Percentiles rank a stretch among this genome's conserved stretches.
phyloP scores from a whole-genome alignment of 2,329 filamentous ascomycete genomes.

The Claviceps paspali region DNA sequence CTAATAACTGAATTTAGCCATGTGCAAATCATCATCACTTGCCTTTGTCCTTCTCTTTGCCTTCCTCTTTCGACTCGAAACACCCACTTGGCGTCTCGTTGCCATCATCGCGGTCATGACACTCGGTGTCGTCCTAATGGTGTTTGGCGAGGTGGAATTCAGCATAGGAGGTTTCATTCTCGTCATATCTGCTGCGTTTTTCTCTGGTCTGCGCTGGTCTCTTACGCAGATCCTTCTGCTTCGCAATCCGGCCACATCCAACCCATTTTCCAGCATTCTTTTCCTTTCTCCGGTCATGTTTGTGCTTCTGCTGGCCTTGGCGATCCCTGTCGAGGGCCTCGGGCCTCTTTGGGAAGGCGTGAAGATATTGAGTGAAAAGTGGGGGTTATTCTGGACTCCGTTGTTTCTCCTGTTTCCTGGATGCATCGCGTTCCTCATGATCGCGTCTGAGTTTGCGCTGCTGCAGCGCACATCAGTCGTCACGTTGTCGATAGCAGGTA shows the following conservation, averaged over 20 bases:
- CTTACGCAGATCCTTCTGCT: constrained; percentile 93
- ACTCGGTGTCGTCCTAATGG: constrained; percentile 90
- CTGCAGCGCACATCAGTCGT: constrained; percentile 92
- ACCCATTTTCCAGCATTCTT: constrained; percentile 94
- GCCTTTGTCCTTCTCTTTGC: constrained; percentile 93
- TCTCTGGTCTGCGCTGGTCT: constrained; percentile 95
- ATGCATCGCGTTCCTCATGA: constrained; percentile 88
- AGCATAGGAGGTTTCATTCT: constrained; percentile 74
- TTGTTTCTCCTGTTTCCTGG: constrained; percentile 79
- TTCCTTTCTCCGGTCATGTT: constrained; percentile 99
- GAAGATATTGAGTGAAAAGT: constrained; percentile 43
- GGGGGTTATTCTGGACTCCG: constrained; percentile 51
- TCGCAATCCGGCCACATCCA: constrained; percentile 85
- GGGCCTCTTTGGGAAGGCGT: constrained; percentile 51
- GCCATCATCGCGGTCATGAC: constrained; percentile 88
- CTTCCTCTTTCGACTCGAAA: constrained; percentile 83
- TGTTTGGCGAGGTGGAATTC: constrained; percentile 86
- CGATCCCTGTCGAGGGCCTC: constrained; percentile 75
- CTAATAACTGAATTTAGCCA: constrained; percentile 37
- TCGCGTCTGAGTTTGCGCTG: constrained; percentile 85
- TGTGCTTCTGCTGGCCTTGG: constrained; percentile 59
- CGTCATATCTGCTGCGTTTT: constrained; percentile 85
- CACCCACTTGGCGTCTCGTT: constrained; percentile 71
- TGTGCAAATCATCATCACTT: constrained; percentile 96
- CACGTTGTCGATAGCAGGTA: constrained; percentile 88